Conservation (phyloP, 371 early-diverging fungal species). For the Homolaphlyctis polyrhiza region DNA sequence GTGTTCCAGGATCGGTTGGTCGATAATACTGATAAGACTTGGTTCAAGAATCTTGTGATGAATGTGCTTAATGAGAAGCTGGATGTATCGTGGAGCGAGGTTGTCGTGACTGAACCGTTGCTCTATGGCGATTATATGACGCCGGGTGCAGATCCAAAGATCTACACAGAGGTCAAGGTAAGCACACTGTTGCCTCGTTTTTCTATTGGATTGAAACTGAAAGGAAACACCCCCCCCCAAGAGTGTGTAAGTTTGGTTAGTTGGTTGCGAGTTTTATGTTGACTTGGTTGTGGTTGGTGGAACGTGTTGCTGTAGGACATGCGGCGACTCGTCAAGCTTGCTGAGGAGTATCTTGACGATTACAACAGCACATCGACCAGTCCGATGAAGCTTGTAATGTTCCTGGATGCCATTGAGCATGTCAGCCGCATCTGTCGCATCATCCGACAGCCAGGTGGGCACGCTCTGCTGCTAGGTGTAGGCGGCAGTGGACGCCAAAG, state of each 20-base stretch:
- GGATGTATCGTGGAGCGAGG: slow-evolving; percentile 38
- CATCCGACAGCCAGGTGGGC: slow-evolving; percentile 50
- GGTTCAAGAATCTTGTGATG: slow-evolving; percentile 45
- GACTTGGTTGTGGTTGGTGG: too few relatives aligned
- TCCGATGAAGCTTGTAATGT: slow-evolving; percentile 56
- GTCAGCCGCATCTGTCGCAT: slow-evolving; percentile 53
- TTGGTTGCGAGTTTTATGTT: not conserved
- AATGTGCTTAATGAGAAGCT: slow-evolving; percentile 31
- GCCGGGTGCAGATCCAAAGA: slow-evolving; percentile 47
- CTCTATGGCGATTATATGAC: slow-evolving; percentile 54
- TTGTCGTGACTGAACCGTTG: slow-evolving; percentile 44
- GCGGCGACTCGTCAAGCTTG: slow-evolving; percentile 42
- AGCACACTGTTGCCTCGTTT: not conserved
- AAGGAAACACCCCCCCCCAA: too few relatives aligned
- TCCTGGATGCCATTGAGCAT: slow-evolving; percentile 56
- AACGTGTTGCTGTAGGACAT: slow-evolving; percentile 22
- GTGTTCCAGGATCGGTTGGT: slow-evolving; percentile 56
- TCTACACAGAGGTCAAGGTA: slow-evolving; percentile 43
- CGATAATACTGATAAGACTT: slow-evolving; percentile 44
- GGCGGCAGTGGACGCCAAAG: slow-evolving; percentile 56
- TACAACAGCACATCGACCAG: slow-evolving; percentile 49
- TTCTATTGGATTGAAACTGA: not conserved
- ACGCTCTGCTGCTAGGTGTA: slow-evolving; percentile 55
- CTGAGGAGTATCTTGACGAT: slow-evolving; percentile 57
- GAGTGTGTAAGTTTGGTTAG: too few relatives aligned